Base-by-base conservation (phyloP, 345 rosid genomes). In the Salix arbutifolia region DNA sequence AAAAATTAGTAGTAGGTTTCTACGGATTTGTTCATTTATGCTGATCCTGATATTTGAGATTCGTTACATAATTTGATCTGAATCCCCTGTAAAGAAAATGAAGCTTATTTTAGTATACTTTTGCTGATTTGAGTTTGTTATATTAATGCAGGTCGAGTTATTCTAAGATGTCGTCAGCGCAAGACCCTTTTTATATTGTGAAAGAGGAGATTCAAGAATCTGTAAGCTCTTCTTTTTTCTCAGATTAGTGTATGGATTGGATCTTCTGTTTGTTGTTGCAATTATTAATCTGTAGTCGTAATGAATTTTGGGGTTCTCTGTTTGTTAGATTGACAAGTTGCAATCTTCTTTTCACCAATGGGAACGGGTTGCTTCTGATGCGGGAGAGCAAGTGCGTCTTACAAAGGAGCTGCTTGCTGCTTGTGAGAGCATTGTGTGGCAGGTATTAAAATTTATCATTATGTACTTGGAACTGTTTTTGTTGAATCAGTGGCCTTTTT, bases 161-260 rank as follows among this genome's bases (percentile, higher is more conserved):
- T 26, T 17, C 5, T 28, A n/a, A 66, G 40, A 96, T 96, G 99
- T 91, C 98, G 80, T 92, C 97, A 7, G 97, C 98, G 18, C 98
- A 94, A 84, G 99, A 96, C 89, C 99, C 99, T 1, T 96, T 94
- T 76, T 91, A 96, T 77, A 94, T 94, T 66, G 99, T 94, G 74
- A 94, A 92, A 85, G 99, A 96, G 88, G 98, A 96, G 89, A 93
- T 92, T 79, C 98, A 96, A 81, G 96, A 90, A 65, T 92, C 98
- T 83, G 99, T 96, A 88, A 87, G 98, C 87, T 68, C 37, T 71
- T 25, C 0, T 35, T 35, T 33, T 14, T 3, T 23, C 4, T 23
- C 5, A 3, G 23, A 8, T 81, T 30, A 76, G 46, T 44, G 62
- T 82, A 60, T 48, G 23, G 42, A 23, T 56, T 12, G 4, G 21